Percentiles rank a stretch among this genome's conserved stretches.
phyloP scores from a whole-genome alignment of 306 rosid species.

The Sechiopsis laciniata region DNA sequence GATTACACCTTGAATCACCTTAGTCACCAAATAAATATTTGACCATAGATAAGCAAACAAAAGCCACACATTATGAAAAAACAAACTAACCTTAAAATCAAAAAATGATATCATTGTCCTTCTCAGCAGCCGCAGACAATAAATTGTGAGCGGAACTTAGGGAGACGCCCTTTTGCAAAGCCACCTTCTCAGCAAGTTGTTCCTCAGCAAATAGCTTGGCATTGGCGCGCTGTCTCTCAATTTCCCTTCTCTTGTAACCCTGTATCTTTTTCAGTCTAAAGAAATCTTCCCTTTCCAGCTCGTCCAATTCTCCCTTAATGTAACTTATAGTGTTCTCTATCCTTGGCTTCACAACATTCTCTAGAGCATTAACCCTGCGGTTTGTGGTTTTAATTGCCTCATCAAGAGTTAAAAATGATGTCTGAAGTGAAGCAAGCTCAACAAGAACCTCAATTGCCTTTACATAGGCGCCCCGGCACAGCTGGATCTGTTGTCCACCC shows the following conservation, averaged over 20 bases:
- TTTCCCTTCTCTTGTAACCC: conserved; percentile 75
- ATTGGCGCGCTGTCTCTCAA: conserved; percentile 52
- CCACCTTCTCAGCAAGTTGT: conserved; percentile 43
- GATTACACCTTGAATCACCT: conserved; percentile 16
- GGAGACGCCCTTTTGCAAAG: conserved; percentile 54
- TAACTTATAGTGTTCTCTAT: conserved; percentile 78
- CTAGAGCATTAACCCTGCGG: conserved; percentile 85
- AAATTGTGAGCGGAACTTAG: conserved; percentile 46
- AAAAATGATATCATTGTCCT: conserved; percentile 77
- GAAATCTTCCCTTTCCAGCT: conserved; percentile 92
- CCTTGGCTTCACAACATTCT: conserved; percentile 84
- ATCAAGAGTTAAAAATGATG: conserved; percentile 90
- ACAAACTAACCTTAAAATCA: conserved; percentile 28
- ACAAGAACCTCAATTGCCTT: conserved; percentile 90
- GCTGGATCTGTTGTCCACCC: conserved; percentile 92
- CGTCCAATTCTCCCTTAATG: conserved; percentile 87
- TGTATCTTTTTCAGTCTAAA: conserved; percentile 92
- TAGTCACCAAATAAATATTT: conserved; percentile 9
- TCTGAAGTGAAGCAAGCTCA: conserved; percentile 96
- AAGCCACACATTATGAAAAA: conserved; percentile 3
- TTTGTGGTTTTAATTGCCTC: conserved; percentile 88
- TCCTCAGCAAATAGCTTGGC: conserved; percentile 48
- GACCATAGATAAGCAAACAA: conserved; percentile 12
- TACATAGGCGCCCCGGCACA: conserved; percentile 70
- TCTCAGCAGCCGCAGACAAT: conserved; percentile 45